Base-by-base conservation (phyloP, 352 stramenopile species). In the Globisporangium irregulare region DNA sequence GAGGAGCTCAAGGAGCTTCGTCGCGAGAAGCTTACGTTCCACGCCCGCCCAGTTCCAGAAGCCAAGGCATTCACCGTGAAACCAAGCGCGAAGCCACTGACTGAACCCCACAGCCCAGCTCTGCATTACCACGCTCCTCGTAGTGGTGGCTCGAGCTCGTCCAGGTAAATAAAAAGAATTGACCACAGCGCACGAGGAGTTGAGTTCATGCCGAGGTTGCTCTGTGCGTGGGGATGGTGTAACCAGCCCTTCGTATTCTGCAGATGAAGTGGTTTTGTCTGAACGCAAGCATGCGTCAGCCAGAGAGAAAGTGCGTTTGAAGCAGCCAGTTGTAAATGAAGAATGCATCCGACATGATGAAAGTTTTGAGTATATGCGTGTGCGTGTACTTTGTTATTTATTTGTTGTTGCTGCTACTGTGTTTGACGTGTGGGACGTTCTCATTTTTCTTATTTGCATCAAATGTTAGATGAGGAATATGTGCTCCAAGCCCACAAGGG, bases 1-100 rank as follows among this genome's bases (percentile, higher is more conserved):
- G 84, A 91, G 29, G 81, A 92, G 64, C 83, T 94, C 66, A 88
- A 85, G 62, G 80, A 76, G 2, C 56, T 94, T 56, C 86, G 86
- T 24, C 80, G 77, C n/a, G 81, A 91, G 62, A 76, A 91, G 29
- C 81, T 94, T 66, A 79, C 80, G 71, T 94, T 94, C 68, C 83
- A 90, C 50, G 86, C 86, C 0, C 86, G 82, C 2, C 86, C 86
- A 6, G 80, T 81, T 57, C 83, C 82, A 34, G 75, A 78, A 8
- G 25, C 61, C 55, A 87, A 80, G 68, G 46, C 67, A 38, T 91
- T 89, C 57, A 73, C 76, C 32, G 43, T 86, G 50, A 90, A 90
- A 64, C 69, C 74, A 3, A 78, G 80, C 36, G 73, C 51, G 51
- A 76, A 75, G 53, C 68, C 81, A 6, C 60, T 91, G 59, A 90